Conservation (phyloP, 1,284 basidiomycete genomes). For the Ceratobasidium sp. region DNA sequence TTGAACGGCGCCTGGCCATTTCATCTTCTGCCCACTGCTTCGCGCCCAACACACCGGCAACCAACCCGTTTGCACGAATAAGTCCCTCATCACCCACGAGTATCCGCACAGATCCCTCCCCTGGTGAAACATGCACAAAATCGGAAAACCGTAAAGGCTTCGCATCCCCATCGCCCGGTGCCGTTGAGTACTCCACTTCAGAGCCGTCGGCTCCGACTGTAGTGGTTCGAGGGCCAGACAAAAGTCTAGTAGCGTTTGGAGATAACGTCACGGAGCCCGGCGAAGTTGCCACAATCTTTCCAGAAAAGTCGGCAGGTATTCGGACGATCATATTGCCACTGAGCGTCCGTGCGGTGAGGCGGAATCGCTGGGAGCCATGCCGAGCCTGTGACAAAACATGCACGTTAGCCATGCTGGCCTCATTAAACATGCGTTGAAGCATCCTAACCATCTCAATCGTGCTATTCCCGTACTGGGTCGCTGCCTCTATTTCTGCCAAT, state of each 20-base stretch:
- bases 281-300: constrained; percentile 2
- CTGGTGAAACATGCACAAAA: constrained; percentile 18
- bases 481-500: constrained; percentile 24
- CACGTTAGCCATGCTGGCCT: neutral
- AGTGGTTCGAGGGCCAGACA: constrained; percentile 29
- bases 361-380: constrained; percentile 40
- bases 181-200: constrained; percentile 31
- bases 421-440: neutral
- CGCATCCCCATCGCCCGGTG: neutral
- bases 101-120: constrained; percentile 29
- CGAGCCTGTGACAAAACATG: constrained; percentile 14
- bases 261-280: constrained; percentile 34
- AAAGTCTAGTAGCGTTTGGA: constrained; percentile 15
- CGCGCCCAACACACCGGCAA: constrained; percentile 34
- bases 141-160: constrained; percentile 21
- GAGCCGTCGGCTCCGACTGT: constrained; percentile 16
- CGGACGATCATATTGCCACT: constrained; percentile 28
- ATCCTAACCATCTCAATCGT: constrained; percentile 32
- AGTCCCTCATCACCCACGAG: constrained; percentile 37
- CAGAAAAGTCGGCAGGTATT: constrained; percentile 28
- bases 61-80: constrained; percentile 30
- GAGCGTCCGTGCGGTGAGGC: constrained; percentile 33
- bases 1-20: constrained; percentile 33
- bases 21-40: constrained; percentile 37
- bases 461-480: constrained; percentile 26